A percentile compares a stretch with the other conserved stretches of the same genome.
phyloP scores from a whole-genome alignment of 2,329 filamentous ascomycete genomes.

The Bipolaris bicolor region DNA sequence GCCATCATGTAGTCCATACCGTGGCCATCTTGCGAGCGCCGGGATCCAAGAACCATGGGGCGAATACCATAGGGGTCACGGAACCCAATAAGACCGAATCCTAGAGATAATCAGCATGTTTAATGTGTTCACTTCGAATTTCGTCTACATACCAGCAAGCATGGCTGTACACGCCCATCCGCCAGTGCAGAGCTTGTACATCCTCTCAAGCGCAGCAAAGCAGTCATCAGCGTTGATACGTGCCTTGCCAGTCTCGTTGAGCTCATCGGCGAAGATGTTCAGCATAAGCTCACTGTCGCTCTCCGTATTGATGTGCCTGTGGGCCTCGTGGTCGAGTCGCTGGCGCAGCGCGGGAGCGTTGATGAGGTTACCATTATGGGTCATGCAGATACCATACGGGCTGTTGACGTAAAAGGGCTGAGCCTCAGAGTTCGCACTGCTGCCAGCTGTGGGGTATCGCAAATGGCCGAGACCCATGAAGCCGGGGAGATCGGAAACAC shows the following conservation, averaged over 20 bases:
- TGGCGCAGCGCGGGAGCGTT: conserved; percentile 73
- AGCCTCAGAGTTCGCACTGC: conserved; percentile 80
- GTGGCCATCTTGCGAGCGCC: conserved; percentile 68
- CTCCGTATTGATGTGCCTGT: conserved; percentile 88
- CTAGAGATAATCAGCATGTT: conserved; percentile 40
- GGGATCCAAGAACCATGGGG: conserved; percentile 78
- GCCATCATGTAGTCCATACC: conserved; percentile 88
- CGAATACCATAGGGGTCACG: conserved; percentile 82
- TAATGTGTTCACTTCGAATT: neutral
- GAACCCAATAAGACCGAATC: conserved; percentile 82
- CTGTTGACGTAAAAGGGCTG: conserved; percentile 92
- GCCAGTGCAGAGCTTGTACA: conserved; percentile 75
- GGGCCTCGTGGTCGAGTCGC: conserved; percentile 78
- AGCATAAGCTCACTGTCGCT: conserved; percentile 87
- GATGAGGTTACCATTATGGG: conserved; percentile 89
- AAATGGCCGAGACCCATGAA: conserved; percentile 88
- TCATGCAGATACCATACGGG: conserved; percentile 80
- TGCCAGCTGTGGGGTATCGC: conserved; percentile 88
- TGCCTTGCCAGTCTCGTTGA: conserved; percentile 80
- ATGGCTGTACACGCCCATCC: conserved; percentile 82
- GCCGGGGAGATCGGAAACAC: conserved; percentile 76
- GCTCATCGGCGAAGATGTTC: conserved; percentile 84
- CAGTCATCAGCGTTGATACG: conserved; percentile 80
- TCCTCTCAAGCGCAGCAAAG: conserved; percentile 72
- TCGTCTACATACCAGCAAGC: conserved; percentile 65